Conservation (phyloP, 202 grass and related monocot species). For the Digitaria exilis region DNA sequence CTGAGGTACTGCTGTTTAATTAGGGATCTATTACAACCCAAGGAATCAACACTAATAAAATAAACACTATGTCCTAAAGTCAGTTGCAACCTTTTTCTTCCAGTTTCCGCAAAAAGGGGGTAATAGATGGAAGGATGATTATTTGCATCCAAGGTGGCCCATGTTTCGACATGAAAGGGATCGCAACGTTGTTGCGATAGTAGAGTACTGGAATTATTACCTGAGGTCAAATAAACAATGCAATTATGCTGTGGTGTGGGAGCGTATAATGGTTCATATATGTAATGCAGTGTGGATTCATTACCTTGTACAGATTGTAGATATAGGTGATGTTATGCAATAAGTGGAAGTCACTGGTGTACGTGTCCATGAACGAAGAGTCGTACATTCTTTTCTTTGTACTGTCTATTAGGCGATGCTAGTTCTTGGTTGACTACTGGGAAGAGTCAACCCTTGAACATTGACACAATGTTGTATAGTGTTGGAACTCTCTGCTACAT, state of each 20-base stretch:
- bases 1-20: constrained; percentile 35
- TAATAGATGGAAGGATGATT: background rate
- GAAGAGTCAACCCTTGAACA: background rate
- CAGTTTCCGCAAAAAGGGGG: background rate
- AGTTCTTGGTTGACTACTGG: background rate
- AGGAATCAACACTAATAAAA: background rate
- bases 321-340: constrained; percentile 8
- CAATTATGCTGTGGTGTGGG: constrained; percentile 1
- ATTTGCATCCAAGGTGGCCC: background rate
- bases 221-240: constrained; percentile 41
- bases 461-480: background rate
- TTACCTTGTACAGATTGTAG: constrained; percentile 56
- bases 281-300: background rate
- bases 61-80: background rate
- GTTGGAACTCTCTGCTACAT: background rate
- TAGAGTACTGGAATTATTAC: constrained; percentile 28
- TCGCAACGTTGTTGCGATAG: constrained; percentile 36
- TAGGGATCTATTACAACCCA: background rate
- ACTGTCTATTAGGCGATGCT: background rate
- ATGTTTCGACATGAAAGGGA: background rate
- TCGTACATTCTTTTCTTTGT: background rate
- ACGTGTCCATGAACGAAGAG: background rate
- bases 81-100: constrained; percentile 20
- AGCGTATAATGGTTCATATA: constrained; percentile 15
- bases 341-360: background rate